These are phyloP conservation scores for Elsinoe australis DNA, from an alignment of 2,329 filamentous ascomycete species.

Conservation along the genomic window DNA sequence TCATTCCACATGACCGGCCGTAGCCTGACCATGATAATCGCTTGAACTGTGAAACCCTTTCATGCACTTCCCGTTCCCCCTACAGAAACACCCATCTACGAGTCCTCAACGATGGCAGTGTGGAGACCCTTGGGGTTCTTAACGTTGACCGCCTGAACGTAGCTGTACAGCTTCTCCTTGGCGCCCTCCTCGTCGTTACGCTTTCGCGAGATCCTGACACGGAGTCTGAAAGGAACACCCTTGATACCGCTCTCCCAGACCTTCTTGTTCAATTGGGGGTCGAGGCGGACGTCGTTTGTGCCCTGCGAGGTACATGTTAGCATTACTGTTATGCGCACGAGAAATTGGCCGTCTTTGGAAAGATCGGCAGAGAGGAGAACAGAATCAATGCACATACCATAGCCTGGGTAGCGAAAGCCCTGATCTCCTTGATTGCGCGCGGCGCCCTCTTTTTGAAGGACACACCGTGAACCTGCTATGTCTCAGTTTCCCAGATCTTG, in stretches of 20 bases:
- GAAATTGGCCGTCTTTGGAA: too few species aligned
- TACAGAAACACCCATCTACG: too few species aligned
- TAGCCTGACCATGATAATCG: too few species aligned
- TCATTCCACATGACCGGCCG: too few species aligned
- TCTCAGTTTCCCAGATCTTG: slow-evolving; percentile 32
- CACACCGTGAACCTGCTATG: slow-evolving; percentile 78
- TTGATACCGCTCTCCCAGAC: slow-evolving; percentile 99
- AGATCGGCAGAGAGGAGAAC: too few species aligned
- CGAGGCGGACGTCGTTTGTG: slow-evolving; percentile 92
- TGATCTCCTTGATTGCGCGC: slow-evolving; percentile 99
- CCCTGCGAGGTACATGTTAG: slow-evolving; percentile 51
- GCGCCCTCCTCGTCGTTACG: slow-evolving; percentile 99
- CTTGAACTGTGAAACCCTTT: too few species aligned
- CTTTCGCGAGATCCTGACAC: slow-evolving; percentile 97
- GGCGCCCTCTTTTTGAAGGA: slow-evolving; percentile 99
- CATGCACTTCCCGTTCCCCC: too few species aligned
- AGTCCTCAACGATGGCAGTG: slow-evolving; percentile 74
- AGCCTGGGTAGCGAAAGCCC: slow-evolving; percentile 80
- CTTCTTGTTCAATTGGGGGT: slow-evolving; percentile 99
- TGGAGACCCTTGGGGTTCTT: slow-evolving; percentile 98
- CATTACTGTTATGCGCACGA: too few species aligned
- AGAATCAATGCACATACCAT: slow-evolving; percentile 98
- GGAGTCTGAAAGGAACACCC: slow-evolving; percentile 94
- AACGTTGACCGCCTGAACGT: slow-evolving; percentile 99
- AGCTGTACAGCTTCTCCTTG: slow-evolving; percentile 99